These are phyloP conservation scores for Stenogyne calaminthoides DNA, from an alignment of 305 asterid genomes.

Conservation along the genomic window DNA sequence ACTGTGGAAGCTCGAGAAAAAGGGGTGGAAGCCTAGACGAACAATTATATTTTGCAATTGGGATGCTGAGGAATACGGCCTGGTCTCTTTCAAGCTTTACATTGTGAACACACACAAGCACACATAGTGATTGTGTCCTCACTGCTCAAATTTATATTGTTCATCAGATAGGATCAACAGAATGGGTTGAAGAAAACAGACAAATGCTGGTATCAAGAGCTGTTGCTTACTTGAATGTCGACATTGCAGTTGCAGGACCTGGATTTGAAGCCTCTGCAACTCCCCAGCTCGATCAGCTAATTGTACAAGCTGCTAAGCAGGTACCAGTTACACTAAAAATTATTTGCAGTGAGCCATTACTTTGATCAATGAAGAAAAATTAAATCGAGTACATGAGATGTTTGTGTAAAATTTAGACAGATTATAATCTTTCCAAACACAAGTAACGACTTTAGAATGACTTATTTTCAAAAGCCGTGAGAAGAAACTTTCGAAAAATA, in stretches of 20 bases:
- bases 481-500: no score
- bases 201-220: conserved; percentile 68
- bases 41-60: conserved; percentile 85
- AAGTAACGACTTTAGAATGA: background rate
- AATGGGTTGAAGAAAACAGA: conserved; percentile 95
- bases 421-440: background rate
- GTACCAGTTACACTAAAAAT: conserved; percentile 34
- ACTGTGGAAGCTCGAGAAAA: conserved; percentile 62
- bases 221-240: conserved; percentile 85
- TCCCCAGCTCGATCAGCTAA: conserved; percentile 85
- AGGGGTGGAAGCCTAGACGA: conserved; percentile 88
- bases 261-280: conserved; percentile 70
- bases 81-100: conserved; percentile 57
- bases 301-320: conserved; percentile 64
- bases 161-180: conserved; percentile 86
- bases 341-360: conserved; percentile 8
- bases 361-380: background rate
- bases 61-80: conserved; percentile 95
- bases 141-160: conserved; percentile 13
- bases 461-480: no score
- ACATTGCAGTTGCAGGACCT: conserved; percentile 65
- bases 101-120: conserved; percentile 7
- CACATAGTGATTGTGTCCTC: background rate
- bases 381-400: background rate
- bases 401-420: background rate